Base-by-base conservation (phyloP, 306 rosid species). In the Ormosia semicastrata region DNA sequence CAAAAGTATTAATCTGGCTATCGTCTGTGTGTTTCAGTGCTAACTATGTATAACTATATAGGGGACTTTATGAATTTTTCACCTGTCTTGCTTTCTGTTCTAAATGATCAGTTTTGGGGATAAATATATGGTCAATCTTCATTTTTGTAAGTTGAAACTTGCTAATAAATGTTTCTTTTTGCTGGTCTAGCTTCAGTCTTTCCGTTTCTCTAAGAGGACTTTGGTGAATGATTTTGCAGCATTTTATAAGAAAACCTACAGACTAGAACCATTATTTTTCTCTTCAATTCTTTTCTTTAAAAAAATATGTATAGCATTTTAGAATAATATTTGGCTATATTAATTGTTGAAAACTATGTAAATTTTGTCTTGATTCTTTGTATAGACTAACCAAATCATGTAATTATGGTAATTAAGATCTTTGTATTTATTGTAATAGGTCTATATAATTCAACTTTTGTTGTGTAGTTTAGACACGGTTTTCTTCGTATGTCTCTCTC, bases 71-170 rank as follows among this genome's bases (percentile, higher is more conserved):
- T 37, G 30, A 71, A 56, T 47, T 52, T 41, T 56, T 7, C 52
- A 53, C 29, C 36, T 29, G 40, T 65, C 29, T 57, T 66, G 30
- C 70, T 81, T 37, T 75, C 54, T 75, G 53, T 66, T 81, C 53
- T 66, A 74, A 82, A 44, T 53, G 70, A 75, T 54, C 58, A 76
- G 8, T 52, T 18, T 9, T 34, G 24, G 18, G 44, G 54, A 47
- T 34, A 63, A 24, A 63, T 71, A 37, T 36, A 50, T 57, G 71
- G 70, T 66, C 54, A 56, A 56, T 71, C 76, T 68, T 75, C 46
- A 18, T 53, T 81, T 81, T 33, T 12, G 12, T 34, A 53, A 32
- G 76, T 66, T 66, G 44, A 49, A 82, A 77, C 63, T 59, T 50
- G 36, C 18, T 72, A 2, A n/a, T 67, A 12, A 43, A 18, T 64